Percentiles rank a stretch among this genome's conserved stretches.
Conservation (phyloP, 2,329 filamentous ascomycete species). For the Alternaria dauci region DNA sequence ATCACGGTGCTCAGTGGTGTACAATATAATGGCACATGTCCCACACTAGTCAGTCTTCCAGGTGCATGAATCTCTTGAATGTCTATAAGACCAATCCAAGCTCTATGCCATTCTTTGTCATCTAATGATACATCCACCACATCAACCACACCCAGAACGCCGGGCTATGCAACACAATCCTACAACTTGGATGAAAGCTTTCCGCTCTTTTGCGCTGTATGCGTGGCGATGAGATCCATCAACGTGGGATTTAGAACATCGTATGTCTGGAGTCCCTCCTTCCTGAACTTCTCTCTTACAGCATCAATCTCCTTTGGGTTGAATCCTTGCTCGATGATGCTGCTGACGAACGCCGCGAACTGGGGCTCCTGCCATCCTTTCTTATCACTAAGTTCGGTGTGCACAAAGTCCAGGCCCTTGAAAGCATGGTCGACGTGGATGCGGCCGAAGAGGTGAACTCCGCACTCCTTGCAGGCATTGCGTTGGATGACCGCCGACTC, state of each 20-base stretch:
- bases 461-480: slow-evolving; percentile 54
- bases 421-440: slow-evolving; percentile 72
- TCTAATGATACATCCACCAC: slow-evolving; percentile 8
- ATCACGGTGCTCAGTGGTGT: slow-evolving; percentile 18
- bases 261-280: slow-evolving; percentile 67
- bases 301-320: slow-evolving; percentile 63
- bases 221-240: slow-evolving; percentile 65
- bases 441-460: slow-evolving; percentile 71
- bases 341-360: slow-evolving; percentile 73
- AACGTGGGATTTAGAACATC: slow-evolving; percentile 68
- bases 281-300: slow-evolving; percentile 63
- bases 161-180: neutral
- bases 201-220: slow-evolving; percentile 60
- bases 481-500: slow-evolving; percentile 65
- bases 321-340: slow-evolving; percentile 74
- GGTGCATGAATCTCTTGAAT: neutral
- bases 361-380: slow-evolving; percentile 76
- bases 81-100: neutral
- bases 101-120: neutral
- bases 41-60: neutral
- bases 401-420: slow-evolving; percentile 74
- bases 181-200: slow-evolving; percentile 37
- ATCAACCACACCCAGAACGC: neutral
- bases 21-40: neutral
- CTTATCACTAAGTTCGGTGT: slow-evolving; percentile 66